A percentile compares a stretch with the other conserved stretches of the same genome.
Conservation (phyloP, 1,284 basidiomycete species). For the Sphagnurus paluster region DNA sequence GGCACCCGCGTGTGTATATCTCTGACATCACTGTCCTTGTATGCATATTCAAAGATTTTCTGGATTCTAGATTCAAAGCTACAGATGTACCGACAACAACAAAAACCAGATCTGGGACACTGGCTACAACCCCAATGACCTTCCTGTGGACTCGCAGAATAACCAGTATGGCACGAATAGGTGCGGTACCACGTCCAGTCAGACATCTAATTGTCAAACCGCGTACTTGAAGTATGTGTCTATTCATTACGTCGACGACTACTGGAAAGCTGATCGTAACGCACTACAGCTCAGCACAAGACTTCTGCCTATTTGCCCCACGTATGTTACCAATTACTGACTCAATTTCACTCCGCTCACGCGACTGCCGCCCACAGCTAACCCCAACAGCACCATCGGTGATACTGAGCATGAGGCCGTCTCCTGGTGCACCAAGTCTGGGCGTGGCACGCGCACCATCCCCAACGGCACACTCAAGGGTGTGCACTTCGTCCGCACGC, state of each 20-base stretch:
- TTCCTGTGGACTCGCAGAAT: slow-evolving; percentile 47
- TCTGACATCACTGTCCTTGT: too few relatives aligned
- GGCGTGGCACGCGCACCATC: slow-evolving; percentile 65
- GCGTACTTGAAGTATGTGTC: slow-evolving; percentile 50
- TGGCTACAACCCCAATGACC: slow-evolving; percentile 41
- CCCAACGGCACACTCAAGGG: slow-evolving; percentile 62
- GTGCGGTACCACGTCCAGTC: slow-evolving; percentile 51
- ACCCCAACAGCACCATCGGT: slow-evolving; percentile 50
- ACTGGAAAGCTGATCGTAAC: too few relatives aligned
- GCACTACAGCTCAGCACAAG: slow-evolving; percentile 52
- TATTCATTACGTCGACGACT: too few relatives aligned
- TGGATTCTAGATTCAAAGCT: slow-evolving; percentile 50
- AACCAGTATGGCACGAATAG: slow-evolving; percentile 57
- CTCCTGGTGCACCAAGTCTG: slow-evolving; percentile 74
- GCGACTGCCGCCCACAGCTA: slow-evolving; percentile 27
- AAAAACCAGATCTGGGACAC: slow-evolving; percentile 52
- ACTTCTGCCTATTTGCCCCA: slow-evolving; percentile 69
- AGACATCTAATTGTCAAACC: slow-evolving; percentile 56
- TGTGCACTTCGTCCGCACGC: slow-evolving; percentile 66
- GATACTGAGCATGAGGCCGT: slow-evolving; percentile 70
- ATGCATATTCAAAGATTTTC: too few relatives aligned
- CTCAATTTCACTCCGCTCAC: not conserved
- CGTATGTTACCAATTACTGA: slow-evolving; percentile 25
- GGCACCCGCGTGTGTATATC: slow-evolving; percentile 42
- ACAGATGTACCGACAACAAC: slow-evolving; percentile 36